Percentiles rank a stretch among this genome's conserved stretches.
Conservation (phyloP, 2,329 filamentous ascomycete species). For the Penicillium hesseltinei region DNA sequence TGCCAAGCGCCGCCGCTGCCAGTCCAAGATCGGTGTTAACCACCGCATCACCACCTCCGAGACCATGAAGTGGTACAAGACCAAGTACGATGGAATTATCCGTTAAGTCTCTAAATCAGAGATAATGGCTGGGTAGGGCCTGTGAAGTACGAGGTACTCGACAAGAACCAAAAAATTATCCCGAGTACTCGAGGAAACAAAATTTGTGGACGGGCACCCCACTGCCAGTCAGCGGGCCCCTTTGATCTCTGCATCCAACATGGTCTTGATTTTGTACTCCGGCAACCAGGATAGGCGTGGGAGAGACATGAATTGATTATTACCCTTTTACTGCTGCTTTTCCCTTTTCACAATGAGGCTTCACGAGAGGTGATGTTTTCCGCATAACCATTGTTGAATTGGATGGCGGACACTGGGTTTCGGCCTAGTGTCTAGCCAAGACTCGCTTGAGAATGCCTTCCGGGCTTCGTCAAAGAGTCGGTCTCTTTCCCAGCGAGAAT, state of each 20-base stretch:
- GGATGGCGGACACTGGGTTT: slow-evolving; percentile 24
- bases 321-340: slow-evolving; percentile 25
- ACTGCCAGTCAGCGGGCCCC: slow-evolving; percentile 20
- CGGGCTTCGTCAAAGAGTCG: slow-evolving; percentile 24
- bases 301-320: slow-evolving; percentile 41
- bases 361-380: slow-evolving; percentile 56
- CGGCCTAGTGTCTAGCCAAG: slow-evolving; percentile 13
- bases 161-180: slow-evolving; percentile 28
- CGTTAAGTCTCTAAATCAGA: slow-evolving; percentile 63
- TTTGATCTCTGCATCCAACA: slow-evolving; percentile 26
- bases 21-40: slow-evolving; percentile 78
- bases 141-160: slow-evolving; percentile 36
- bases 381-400: slow-evolving; percentile 58
- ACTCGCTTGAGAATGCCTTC: slow-evolving; percentile 23
- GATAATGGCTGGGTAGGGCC: slow-evolving; percentile 9
- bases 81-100: slow-evolving; percentile 97
- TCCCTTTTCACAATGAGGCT: slow-evolving; percentile 56
- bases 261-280: slow-evolving; percentile 36
- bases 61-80: slow-evolving; percentile 98
- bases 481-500: slow-evolving; percentile 12
- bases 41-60: slow-evolving; percentile 94
- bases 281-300: slow-evolving; percentile 41
- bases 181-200: slow-evolving; percentile 25
- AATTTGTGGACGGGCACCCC: slow-evolving; percentile 19
- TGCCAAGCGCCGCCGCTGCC: slow-evolving; percentile 86